Conservation (phyloP, 2,329 filamentous ascomycete species). For the Colletotrichum caudatum region DNA sequence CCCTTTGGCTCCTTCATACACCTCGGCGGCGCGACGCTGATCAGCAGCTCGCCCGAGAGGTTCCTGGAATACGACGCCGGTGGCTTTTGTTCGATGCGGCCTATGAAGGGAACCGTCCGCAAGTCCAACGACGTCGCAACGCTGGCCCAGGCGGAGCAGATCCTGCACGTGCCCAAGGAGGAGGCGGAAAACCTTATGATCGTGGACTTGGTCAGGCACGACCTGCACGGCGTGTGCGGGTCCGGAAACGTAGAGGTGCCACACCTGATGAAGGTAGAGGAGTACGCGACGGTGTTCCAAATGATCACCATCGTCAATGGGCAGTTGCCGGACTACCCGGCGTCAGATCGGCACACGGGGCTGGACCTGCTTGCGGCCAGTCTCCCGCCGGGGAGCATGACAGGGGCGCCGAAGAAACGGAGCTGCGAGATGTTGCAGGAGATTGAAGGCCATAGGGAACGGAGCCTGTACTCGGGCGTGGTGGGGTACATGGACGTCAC, state of each 20-base stretch:
- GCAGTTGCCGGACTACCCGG: constrained; percentile 56
- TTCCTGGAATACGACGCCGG: constrained; percentile 73
- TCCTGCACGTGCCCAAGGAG: constrained; percentile 87
- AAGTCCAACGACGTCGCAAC: constrained; percentile 76
- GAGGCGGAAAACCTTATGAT: constrained; percentile 98
- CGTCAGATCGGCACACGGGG: constrained; percentile 64
- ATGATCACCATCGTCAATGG: constrained; percentile 92
- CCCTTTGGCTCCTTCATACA: constrained; percentile 87
- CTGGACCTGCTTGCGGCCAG: constrained; percentile 82
- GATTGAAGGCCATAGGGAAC: constrained; percentile 72
- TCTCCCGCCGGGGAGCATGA: constrained; percentile 94
- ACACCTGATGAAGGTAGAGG: constrained; percentile 86
- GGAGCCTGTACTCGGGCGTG: constrained; percentile 88
- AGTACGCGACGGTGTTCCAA: constrained; percentile 91
- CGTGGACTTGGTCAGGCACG: constrained; percentile 94
- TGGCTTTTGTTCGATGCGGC: constrained; percentile 81
- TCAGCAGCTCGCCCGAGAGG: constrained; percentile 89
- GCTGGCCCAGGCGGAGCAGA: constrained; percentile 75
- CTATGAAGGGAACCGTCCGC: constrained; percentile 96
- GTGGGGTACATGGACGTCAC: constrained; percentile 90
- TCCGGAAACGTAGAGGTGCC: constrained; percentile 79
- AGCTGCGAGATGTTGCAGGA: constrained; percentile 84
- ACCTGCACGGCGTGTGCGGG: constrained; percentile 87
- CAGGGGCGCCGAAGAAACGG: constrained; percentile 92
- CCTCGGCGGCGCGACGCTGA: constrained; percentile 75